phyloP scores from a whole-genome alignment of 345 rosid genomes.

The Melastoma malabathricum region DNA sequence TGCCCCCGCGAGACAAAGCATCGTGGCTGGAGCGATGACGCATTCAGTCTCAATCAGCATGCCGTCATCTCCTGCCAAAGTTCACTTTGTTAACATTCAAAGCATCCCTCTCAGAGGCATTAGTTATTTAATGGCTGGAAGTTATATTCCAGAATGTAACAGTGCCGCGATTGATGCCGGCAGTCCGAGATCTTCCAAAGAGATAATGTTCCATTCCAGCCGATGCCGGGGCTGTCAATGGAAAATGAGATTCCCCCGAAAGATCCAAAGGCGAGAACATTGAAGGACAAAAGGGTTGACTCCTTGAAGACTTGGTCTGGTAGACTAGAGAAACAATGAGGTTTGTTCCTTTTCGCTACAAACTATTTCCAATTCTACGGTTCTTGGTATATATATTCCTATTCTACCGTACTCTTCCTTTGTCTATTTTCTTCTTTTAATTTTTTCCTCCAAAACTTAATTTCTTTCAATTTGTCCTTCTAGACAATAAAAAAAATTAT shows the following conservation, averaged over 20 bases:
- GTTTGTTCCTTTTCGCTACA: too few relatives aligned
- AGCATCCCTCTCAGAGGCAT: conserved; percentile 15
- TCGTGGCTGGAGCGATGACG: conserved; percentile 5
- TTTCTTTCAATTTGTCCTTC: too few relatives aligned
- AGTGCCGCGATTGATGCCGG: conserved; percentile 13
- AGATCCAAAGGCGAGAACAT: conserved; percentile 19
- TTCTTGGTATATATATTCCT: too few relatives aligned
- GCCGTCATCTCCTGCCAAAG: conserved; percentile 35
- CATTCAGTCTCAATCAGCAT: conserved; percentile 48
- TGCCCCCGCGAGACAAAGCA: background rate
- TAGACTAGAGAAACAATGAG: conserved; percentile 70
- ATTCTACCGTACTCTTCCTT: too few relatives aligned
- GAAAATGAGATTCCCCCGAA: background rate
- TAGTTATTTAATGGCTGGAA: background rate
- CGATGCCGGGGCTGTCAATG: conserved; percentile 24
- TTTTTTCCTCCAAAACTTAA: too few relatives aligned
- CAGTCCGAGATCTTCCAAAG: conserved; percentile 5
- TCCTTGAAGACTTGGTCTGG: conserved; percentile 89
- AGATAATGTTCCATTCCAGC: conserved; percentile 44
- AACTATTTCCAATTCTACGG: too few relatives aligned
- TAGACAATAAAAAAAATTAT: too few relatives aligned
- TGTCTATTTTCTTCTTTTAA: too few relatives aligned
- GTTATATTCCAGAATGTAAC: conserved; percentile 13
- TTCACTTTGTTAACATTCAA: conserved; percentile 10
- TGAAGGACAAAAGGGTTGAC: conserved; percentile 52